Conservation (phyloP, 352 stramenopile species). For the Pythium periplocum region DNA sequence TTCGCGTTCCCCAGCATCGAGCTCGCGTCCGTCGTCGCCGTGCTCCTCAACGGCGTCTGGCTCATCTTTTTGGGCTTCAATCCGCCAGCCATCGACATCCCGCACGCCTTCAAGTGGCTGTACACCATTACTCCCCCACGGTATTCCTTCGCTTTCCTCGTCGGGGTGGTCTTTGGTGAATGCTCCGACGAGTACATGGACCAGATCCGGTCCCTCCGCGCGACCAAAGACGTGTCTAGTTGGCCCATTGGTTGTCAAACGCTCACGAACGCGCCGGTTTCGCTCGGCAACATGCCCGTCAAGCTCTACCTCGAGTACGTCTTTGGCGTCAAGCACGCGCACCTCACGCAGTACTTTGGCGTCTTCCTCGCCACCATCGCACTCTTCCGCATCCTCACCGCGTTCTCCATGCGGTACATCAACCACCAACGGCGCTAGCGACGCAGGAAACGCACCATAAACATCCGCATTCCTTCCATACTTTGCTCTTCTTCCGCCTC, state of each 20-base stretch:
- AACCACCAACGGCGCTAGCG: slow-evolving; percentile 58
- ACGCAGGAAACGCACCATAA: background rate
- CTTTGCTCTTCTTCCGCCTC: no score
- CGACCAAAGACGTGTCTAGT: slow-evolving; percentile 19
- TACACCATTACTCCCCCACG: slow-evolving; percentile 29
- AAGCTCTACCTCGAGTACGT: slow-evolving; percentile 51
- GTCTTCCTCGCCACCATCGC: slow-evolving; percentile 50
- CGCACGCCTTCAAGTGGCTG: slow-evolving; percentile 36
- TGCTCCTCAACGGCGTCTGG: slow-evolving; percentile 17
- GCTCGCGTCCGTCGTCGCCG: slow-evolving; percentile 9
- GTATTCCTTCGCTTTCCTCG: slow-evolving; percentile 26
- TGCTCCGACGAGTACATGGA: slow-evolving; percentile 20
- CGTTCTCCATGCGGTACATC: slow-evolving; percentile 46
- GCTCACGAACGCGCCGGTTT: slow-evolving; percentile 38
- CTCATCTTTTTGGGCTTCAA: slow-evolving; percentile 27
- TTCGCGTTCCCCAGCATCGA: slow-evolving; percentile 15
- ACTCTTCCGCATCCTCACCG: slow-evolving; percentile 41
- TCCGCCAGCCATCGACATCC: slow-evolving; percentile 21
- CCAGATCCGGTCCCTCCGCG: slow-evolving; percentile 15
- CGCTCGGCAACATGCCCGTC: slow-evolving; percentile 34
- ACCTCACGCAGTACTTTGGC: slow-evolving; percentile 35
- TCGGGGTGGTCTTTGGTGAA: slow-evolving; percentile 21
- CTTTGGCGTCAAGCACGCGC: slow-evolving; percentile 46
- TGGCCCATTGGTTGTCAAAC: slow-evolving; percentile 50
- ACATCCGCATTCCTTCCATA: no score